Evolutionary conservation across 805 yeast species (phyloP), one percentile per base, ranked within the genome.

Genomic region (Candida patagonica): DNA sequence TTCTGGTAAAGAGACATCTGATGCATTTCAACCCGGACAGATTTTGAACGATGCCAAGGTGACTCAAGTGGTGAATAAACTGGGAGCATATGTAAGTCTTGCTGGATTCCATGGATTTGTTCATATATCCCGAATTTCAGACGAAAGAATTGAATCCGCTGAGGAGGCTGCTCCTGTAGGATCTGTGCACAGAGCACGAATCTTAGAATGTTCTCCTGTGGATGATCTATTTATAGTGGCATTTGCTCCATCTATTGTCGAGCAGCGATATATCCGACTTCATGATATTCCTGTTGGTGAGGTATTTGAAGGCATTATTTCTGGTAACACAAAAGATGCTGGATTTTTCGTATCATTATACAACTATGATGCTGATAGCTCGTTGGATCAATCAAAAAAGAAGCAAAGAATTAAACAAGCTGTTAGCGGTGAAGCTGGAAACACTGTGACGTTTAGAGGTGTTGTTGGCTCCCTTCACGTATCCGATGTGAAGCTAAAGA

Each of bases 1-100:
- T 1, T 49, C 50, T 4, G 43, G 56, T 20, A 40, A 49, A 5
- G 53, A 47, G 15, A 72, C 73, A 13, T 52, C 77, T 35, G 78
- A 74, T 38, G 80, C 88, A 0, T 80, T 82, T 63, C 86, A 92
- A 21, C 59, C 79, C 30, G 97, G 98, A n/a, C 78, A 78, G 47
- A 42, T 56, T 10, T 46, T 67, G n/a, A 80, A 33, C 6, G 24
- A 61, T 2, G 82, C 76, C 26, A 71, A 71, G 22, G 70, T 87
- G 21, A 63, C 69, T 37, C 76, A 69, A 46, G 74, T 76, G 12
- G 69, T 73, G 19, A 51, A 57, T 5, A 44, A 44, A 9, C 32
- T 53, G 2, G 71, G 71, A 12, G 48, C 65, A 3, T 60, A 57
- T 37, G 45, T 63, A 29, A 56, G 53, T 7, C 56, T 83, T 29